phyloP scores from a whole-genome alignment of 257 asterid genomes.

The Pogostemon cablin region DNA sequence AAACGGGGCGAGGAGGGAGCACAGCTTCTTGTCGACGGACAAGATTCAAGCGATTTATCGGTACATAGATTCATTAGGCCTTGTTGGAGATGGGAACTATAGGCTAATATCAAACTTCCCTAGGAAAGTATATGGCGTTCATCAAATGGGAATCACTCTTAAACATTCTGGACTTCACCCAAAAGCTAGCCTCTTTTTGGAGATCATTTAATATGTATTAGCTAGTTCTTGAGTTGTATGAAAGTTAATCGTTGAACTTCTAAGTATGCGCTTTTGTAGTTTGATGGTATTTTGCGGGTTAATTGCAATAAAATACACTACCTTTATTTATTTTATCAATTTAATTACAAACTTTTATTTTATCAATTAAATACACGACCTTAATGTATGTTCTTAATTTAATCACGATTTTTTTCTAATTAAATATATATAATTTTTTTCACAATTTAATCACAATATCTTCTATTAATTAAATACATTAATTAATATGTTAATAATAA shows the following conservation, averaged over 20 bases:
- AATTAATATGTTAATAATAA: no score
- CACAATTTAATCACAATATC: no score
- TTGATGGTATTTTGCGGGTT: neutral
- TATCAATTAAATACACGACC: no score
- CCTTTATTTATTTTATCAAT: no score
- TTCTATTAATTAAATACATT: no score
- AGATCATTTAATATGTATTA: conserved; percentile 47
- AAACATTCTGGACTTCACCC: conserved; percentile 75
- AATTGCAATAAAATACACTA: no score
- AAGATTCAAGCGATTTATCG: conserved; percentile 57
- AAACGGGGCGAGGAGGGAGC: conserved; percentile 84
- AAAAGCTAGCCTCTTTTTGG: conserved; percentile 85
- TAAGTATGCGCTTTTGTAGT: neutral
- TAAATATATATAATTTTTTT: no score
- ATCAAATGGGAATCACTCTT: conserved; percentile 61
- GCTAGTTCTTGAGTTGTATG: neutral
- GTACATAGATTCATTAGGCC: conserved; percentile 59
- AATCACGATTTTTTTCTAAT: no score
- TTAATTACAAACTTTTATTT: no score
- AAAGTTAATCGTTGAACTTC: neutral
- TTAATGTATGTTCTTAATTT: no score
- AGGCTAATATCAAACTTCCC: conserved; percentile 81
- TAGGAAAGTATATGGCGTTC: conserved; percentile 65
- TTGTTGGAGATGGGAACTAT: conserved; percentile 57
- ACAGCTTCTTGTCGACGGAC: conserved; percentile 63